Percentiles rank a stretch among this genome's conserved stretches.
Conservation (phyloP, 1,284 basidiomycete genomes). For the Cystobasidiaceae sp. region DNA sequence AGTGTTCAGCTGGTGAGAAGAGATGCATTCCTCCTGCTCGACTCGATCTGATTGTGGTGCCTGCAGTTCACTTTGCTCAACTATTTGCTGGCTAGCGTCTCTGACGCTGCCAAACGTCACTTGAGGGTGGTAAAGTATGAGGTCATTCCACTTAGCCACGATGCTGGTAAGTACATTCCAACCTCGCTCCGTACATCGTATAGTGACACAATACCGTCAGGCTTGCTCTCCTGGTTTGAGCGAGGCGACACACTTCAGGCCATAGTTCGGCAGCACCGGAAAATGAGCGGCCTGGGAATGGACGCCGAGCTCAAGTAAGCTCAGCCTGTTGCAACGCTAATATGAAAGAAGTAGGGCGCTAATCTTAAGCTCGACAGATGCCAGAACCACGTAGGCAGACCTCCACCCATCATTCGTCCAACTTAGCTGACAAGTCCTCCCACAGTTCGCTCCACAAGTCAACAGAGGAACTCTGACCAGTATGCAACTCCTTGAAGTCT, state of each 20-base stretch:
- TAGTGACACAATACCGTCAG: neutral
- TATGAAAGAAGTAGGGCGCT: too few relatives aligned
- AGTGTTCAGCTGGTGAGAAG: slow-evolving; percentile 19
- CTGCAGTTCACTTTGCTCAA: slow-evolving; percentile 25
- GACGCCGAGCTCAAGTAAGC: slow-evolving; percentile 28
- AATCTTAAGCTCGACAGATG: too few relatives aligned
- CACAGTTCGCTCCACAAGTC: neutral
- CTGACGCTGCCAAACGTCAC: slow-evolving; percentile 15
- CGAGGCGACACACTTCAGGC: slow-evolving; percentile 28
- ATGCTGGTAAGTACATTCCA: slow-evolving; percentile 3
- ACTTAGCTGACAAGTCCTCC: neutral
- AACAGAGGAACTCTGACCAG: slow-evolving; percentile 10
- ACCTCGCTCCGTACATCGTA: neutral
- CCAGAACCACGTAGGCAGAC: too few relatives aligned
- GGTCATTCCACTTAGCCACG: slow-evolving; percentile 18
- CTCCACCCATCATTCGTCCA: too few relatives aligned
- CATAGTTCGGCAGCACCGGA: slow-evolving; percentile 22
- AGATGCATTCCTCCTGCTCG: neutral
- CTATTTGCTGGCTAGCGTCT: neutral
- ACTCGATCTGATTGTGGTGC: too few relatives aligned
- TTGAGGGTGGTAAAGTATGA: slow-evolving; percentile 13
- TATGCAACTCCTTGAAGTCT: slow-evolving; percentile 22
- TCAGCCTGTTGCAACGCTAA: too few relatives aligned
- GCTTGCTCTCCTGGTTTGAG: slow-evolving; percentile 25
- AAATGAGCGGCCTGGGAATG: neutral